Evolutionary conservation across 371 early-diverging fungal species (phyloP).

Genomic region (Mucor irregularis): DNA sequence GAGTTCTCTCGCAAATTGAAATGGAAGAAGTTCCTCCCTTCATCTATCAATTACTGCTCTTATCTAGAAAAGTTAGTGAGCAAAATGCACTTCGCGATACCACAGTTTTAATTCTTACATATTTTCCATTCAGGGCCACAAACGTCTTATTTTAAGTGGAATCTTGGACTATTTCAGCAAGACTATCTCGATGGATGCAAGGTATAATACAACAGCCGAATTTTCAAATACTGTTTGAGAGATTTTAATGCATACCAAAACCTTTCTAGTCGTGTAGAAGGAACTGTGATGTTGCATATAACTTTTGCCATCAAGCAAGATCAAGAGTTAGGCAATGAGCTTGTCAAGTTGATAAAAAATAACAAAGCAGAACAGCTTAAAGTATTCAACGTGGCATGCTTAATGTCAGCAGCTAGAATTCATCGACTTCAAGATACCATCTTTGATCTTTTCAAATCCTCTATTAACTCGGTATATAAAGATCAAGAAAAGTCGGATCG

Average conservation of each 20-base stretch:
- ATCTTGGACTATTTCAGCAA: conserved; percentile 22
- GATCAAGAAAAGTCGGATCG: conserved; percentile 52
- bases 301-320: conserved; percentile 67
- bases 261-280: conserved; percentile 46
- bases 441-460: conserved; percentile 52
- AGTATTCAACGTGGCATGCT: conserved; percentile 54
- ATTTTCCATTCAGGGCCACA: conserved; percentile 24
- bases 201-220: background rate
- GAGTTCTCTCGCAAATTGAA: conserved; percentile 52
- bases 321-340: conserved; percentile 60
- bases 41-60: conserved; percentile 55
- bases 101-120: too few relatives aligned
- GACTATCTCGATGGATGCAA: background rate
- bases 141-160: conserved; percentile 13
- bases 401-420: conserved; percentile 60
- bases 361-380: conserved; percentile 44
- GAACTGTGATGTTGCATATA: conserved; percentile 63
- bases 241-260: too few relatives aligned
- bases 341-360: conserved; percentile 55
- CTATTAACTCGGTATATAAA: conserved; percentile 48
- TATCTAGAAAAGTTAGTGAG: conserved; percentile 61
- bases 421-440: conserved; percentile 58
- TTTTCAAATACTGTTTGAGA: background rate
- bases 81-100: too few relatives aligned
- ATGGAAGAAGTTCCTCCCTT: conserved; percentile 58